Evolutionary conservation across 129 eudicot genomes (phyloP).

Genomic region (Helichrysum umbraculigerum): DNA sequence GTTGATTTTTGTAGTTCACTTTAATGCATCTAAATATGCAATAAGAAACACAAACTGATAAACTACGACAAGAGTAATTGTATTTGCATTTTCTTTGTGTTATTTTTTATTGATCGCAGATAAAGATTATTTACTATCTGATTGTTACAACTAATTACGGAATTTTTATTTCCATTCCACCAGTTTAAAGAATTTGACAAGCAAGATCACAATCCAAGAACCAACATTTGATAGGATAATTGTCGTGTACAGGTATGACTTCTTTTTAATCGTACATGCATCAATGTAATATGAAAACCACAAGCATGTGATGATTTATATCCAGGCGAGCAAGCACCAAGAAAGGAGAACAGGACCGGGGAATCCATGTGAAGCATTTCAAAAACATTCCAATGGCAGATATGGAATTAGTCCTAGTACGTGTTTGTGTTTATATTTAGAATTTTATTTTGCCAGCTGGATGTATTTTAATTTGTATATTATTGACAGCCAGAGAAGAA

Average conservation of each 20-base stretch:
- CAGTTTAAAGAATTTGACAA: slow-evolving; percentile 66
- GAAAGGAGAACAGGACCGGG: slow-evolving; percentile 56
- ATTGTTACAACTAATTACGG: slow-evolving; percentile 3
- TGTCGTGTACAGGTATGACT: slow-evolving; percentile 88
- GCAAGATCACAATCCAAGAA: slow-evolving; percentile 86
- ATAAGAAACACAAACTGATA: not conserved
- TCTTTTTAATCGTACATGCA: slow-evolving; percentile 6
- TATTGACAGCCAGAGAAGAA: slow-evolving; percentile 86
- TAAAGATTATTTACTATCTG: not conserved
- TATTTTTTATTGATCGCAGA: not conserved
- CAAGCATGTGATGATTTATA: not conserved
- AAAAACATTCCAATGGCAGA: slow-evolving; percentile 98
- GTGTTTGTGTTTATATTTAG: slow-evolving; percentile 23
- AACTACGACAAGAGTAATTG: not conserved
- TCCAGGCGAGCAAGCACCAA: slow-evolving; percentile 67
- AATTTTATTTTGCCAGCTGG: slow-evolving; percentile 1
- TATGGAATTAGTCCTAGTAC: slow-evolving; percentile 91
- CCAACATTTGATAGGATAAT: slow-evolving; percentile 97
- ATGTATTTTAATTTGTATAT: not conserved
- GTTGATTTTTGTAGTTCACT: not conserved
- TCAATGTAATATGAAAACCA: slow-evolving; percentile 7
- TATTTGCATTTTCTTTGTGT: slow-evolving; percentile 11
- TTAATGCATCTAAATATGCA: slow-evolving; percentile 1
- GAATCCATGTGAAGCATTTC: slow-evolving; percentile 92
- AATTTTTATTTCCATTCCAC: slow-evolving; percentile 22